Conservation (phyloP, 192 early-diverging fungal species). For the Allomyces arbusculus region DNA sequence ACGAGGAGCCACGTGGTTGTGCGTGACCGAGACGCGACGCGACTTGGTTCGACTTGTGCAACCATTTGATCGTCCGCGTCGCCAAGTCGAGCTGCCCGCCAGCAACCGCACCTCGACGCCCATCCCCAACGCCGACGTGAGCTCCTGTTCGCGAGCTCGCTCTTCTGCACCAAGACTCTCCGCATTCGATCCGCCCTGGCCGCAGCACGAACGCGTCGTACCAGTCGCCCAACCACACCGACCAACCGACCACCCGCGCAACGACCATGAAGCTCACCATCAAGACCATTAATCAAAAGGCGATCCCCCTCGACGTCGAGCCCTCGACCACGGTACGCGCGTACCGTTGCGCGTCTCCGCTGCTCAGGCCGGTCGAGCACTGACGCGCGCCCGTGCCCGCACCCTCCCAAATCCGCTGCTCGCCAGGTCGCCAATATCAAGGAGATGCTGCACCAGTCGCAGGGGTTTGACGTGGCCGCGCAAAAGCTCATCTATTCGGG, state of each 20-base stretch:
- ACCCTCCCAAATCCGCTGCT: background rate
- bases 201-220: too few species aligned
- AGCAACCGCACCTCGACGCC: too few species aligned
- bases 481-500: conserved; percentile 86
- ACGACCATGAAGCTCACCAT: conserved; percentile 54
- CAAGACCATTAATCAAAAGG: conserved; percentile 79
- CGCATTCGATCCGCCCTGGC: too few species aligned
- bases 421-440: conserved; percentile 54
- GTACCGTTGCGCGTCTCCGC: background rate
- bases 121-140: too few species aligned
- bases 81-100: too few species aligned
- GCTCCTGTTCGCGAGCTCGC: too few species aligned
- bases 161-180: too few species aligned
- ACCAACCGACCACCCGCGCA: background rate
- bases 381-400: background rate
- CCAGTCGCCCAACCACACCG: too few species aligned
- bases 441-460: conserved; percentile 43
- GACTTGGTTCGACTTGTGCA: too few species aligned
- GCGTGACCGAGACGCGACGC: too few species aligned
- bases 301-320: conserved; percentile 60
- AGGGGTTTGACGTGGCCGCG: conserved; percentile 43
- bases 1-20: too few species aligned
- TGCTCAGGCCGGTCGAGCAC: background rate
- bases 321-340: conserved; percentile 27
- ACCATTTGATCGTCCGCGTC: too few species aligned